Evolutionary conservation across 345 rosid species (phyloP), one percentile per base, ranked within the genome.

Genomic region (Heritiera fomes): DNA sequence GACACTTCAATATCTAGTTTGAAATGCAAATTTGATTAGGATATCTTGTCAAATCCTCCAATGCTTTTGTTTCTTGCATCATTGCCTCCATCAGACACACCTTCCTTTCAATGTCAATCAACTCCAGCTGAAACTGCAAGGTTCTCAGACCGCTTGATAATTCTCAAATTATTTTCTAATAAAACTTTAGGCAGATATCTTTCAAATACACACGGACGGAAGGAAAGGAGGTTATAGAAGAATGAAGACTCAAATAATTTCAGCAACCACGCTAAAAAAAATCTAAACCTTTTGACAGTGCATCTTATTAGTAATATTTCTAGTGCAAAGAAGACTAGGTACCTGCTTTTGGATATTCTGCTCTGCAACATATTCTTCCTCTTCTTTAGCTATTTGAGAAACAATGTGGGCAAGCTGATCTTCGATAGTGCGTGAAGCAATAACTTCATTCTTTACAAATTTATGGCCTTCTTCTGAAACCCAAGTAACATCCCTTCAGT

Each of bases 11-110:
- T 71, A 38, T 2, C 28, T 32, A 71, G 46, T 34, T 53, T 17
- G 30, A 52, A 32, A 70, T 63, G 49, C 52, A 65, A 75, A 52
- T 40, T n/a, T 74, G 49, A 69, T 45, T 79, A 88, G 95, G 97
- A 95, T 95, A 95, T 91, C 83, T 85, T 65, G 92, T 84, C 56
- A 90, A 80, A 74, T 81, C 86, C 71, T 87, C 88, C 81, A 95
- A 75, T 73, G 84, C 83, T 73, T 83, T 84, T 53, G 90, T 87
- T 84, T 82, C 90, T 30, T 87, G 82, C 86, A 73, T 69, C 74
- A 89, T 76, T 62, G 79, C 80, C 84, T 89, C 92, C 88, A 93
- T 83, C 82, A 89, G 80, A 75, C 83, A 88, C 69, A 87, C 82
- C 89, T 93, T 89, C 87, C 83, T 91, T 82, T 93, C 87, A 84